Evolutionary conservation across 2,329 filamentous ascomycete species (phyloP).

Genomic region (Paraphaeosphaeria sporulosa): DNA sequence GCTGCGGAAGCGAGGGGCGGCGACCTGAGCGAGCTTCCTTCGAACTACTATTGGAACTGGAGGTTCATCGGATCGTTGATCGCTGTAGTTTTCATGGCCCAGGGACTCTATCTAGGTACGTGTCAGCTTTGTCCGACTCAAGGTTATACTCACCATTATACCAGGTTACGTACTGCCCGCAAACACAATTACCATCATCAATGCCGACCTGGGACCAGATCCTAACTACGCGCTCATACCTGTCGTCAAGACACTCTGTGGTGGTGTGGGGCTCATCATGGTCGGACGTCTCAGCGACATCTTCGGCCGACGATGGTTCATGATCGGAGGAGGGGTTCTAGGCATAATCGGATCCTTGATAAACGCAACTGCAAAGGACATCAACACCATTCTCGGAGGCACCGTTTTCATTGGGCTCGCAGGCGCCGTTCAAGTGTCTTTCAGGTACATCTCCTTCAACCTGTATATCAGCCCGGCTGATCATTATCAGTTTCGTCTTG

Average conservation of each 20-base stretch:
- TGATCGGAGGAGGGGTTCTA: constrained; percentile 20
- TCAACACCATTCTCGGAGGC: constrained; percentile 23
- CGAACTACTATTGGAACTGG: constrained; percentile 26
- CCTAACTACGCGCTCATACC: constrained; percentile 26
- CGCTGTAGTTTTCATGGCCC: constrained; percentile 26
- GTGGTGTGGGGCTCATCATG: constrained; percentile 17
- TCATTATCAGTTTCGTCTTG: constrained; percentile 18
- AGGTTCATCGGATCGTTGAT: constrained; percentile 24
- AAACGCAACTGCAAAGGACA: constrained; percentile 18
- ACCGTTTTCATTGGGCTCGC: constrained; percentile 25
- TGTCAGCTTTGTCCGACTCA: neutral
- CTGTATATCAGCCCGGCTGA: neutral
- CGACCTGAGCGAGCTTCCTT: constrained; percentile 24
- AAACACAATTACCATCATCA: constrained; percentile 24
- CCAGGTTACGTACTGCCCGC: constrained; percentile 22
- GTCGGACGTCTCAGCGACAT: constrained; percentile 22
- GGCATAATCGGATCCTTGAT: constrained; percentile 23
- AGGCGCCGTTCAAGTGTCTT: constrained; percentile 20
- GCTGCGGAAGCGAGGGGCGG: constrained; percentile 17
- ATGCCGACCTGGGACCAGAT: constrained; percentile 25
- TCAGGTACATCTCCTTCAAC: constrained; percentile 12
- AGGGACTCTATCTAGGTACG: constrained; percentile 26
- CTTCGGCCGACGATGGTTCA: constrained; percentile 25
- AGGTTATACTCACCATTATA: neutral
- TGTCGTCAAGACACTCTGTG: constrained; percentile 22